phyloP scores from a whole-genome alignment of 768 basidiomycete genomes.

The Phaffia tasmanica region DNA sequence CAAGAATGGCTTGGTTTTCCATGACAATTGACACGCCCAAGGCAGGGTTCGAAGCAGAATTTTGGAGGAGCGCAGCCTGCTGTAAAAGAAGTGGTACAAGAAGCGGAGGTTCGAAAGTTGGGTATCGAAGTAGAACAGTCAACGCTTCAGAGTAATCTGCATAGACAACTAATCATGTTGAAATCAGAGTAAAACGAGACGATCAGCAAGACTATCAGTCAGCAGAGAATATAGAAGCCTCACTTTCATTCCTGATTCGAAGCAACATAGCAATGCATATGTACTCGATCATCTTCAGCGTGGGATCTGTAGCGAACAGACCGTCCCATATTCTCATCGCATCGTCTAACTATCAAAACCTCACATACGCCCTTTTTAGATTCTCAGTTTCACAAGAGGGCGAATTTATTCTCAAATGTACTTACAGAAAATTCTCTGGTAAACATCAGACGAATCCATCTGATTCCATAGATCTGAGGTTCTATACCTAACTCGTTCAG shows the following conservation, averaged over 20 bases:
- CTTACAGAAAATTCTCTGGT: slow-evolving; percentile 77
- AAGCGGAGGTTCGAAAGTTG: slow-evolving; percentile 36
- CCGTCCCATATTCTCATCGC: slow-evolving; percentile 92
- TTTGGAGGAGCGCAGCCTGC: slow-evolving; percentile 69
- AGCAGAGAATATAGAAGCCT: slow-evolving; percentile 34
- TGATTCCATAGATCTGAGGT: slow-evolving; percentile 93
- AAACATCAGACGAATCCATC: slow-evolving; percentile 87
- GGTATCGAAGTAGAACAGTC: slow-evolving; percentile 75
- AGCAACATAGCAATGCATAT: slow-evolving; percentile 90
- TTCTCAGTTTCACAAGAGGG: neutral
- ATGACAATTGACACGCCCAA: slow-evolving; percentile 66
- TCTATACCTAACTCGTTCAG: slow-evolving; percentile 76
- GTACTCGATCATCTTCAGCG: slow-evolving; percentile 68
- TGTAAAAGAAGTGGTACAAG: slow-evolving; percentile 51
- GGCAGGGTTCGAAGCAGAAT: slow-evolving; percentile 54
- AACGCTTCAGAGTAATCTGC: slow-evolving; percentile 79
- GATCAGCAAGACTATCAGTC: neutral
- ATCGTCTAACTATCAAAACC: slow-evolving; percentile 37
- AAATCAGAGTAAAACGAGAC: neutral
- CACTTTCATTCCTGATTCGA: slow-evolving; percentile 77
- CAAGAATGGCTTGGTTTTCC: slow-evolving; percentile 69
- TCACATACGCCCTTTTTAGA: neutral
- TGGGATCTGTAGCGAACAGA: slow-evolving; percentile 74
- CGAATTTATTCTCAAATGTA: neutral
- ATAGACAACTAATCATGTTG: slow-evolving; percentile 54